These are phyloP conservation scores for Candida stauntonica DNA, from an alignment of 805 yeast genomes.

Conservation along the genomic window DNA sequence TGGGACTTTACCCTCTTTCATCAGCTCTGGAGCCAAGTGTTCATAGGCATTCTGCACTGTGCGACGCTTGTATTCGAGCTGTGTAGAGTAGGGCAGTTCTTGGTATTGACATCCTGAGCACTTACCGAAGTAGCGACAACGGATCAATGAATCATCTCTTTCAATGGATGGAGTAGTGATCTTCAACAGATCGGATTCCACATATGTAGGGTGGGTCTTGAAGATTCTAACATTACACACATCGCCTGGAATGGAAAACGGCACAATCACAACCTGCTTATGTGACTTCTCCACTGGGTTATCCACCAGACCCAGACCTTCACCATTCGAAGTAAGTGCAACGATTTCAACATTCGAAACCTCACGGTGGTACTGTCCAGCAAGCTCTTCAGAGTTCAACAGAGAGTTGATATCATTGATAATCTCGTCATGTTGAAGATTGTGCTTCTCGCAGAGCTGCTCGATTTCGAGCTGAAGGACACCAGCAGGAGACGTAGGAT, in stretches of 20 bases:
- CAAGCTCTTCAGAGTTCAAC: constrained; percentile 50
- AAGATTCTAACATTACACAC: constrained; percentile 62
- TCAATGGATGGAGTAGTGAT: constrained; percentile 39
- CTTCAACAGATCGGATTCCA: constrained; percentile 67
- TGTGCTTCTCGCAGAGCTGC: constrained; percentile 42
- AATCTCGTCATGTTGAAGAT: constrained; percentile 43
- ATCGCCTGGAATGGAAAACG: constrained; percentile 89
- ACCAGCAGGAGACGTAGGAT: constrained; percentile 78
- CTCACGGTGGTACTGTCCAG: constrained; percentile 49
- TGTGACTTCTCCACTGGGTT: constrained; percentile 46
- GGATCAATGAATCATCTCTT: constrained; percentile 55
- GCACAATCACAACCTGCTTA: constrained; percentile 69
- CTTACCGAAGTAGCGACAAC: constrained; percentile 82
- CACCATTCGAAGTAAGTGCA: constrained; percentile 73
- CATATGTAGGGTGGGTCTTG: constrained; percentile 71
- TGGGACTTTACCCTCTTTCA: constrained; percentile 46
- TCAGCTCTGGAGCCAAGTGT: constrained; percentile 61
- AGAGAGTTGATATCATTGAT: constrained; percentile 61
- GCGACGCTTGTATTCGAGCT: constrained; percentile 63
- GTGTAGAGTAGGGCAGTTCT: constrained; percentile 65
- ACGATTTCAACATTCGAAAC: constrained; percentile 55
- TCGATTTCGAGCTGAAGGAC: constrained; percentile 71
- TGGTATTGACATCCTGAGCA: constrained; percentile 97
- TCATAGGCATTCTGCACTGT: constrained; percentile 81
- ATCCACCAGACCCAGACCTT: constrained; percentile 69